phyloP scores from a whole-genome alignment of 768 basidiomycete species.

The Leccinum longicurvipes region DNA sequence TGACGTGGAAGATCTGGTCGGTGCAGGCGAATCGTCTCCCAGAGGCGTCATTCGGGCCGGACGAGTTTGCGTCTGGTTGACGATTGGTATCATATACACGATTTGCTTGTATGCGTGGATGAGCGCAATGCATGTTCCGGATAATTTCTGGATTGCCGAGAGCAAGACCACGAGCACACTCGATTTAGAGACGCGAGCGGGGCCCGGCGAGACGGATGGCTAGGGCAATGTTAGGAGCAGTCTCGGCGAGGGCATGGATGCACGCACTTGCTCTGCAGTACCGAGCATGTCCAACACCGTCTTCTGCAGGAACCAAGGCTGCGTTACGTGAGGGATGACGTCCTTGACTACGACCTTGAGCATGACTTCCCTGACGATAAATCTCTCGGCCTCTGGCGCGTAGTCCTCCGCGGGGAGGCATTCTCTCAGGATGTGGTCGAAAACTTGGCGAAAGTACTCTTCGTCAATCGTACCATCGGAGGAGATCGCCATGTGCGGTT shows the following conservation, averaged over 20 bases:
- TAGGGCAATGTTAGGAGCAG: constrained; percentile 5
- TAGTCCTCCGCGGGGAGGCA: constrained; percentile 80
- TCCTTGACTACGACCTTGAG: constrained; percentile 73
- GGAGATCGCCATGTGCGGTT: constrained; percentile 80
- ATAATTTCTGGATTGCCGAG: constrained; percentile 69
- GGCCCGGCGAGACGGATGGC: constrained; percentile 22
- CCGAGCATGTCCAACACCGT: constrained; percentile 65
- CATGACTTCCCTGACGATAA: constrained; percentile 79
- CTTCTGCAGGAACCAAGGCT: constrained; percentile 90
- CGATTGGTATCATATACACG: constrained; percentile 59
- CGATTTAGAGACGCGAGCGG: constrained; percentile 45
- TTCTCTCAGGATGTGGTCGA: constrained; percentile 71
- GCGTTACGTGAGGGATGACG: constrained; percentile 64
- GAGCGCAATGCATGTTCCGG: constrained; percentile 63
- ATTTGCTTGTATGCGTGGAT: constrained; percentile 67
- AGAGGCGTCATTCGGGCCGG: neutral
- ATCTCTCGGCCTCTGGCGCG: constrained; percentile 66
- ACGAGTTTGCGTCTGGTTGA: constrained; percentile 42
- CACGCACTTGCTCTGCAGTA: constrained; percentile 25
- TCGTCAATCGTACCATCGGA: constrained; percentile 63
- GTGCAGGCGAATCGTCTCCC: constrained; percentile 2
- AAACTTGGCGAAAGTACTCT: constrained; percentile 74
- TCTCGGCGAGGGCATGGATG: neutral
- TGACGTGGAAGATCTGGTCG: constrained; percentile 24
- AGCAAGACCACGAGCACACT: constrained; percentile 65